Percentiles rank a stretch among this genome's conserved stretches.
Evolutionary conservation across 441 rosid species (phyloP).

Genomic region (Populus hybrid): DNA sequence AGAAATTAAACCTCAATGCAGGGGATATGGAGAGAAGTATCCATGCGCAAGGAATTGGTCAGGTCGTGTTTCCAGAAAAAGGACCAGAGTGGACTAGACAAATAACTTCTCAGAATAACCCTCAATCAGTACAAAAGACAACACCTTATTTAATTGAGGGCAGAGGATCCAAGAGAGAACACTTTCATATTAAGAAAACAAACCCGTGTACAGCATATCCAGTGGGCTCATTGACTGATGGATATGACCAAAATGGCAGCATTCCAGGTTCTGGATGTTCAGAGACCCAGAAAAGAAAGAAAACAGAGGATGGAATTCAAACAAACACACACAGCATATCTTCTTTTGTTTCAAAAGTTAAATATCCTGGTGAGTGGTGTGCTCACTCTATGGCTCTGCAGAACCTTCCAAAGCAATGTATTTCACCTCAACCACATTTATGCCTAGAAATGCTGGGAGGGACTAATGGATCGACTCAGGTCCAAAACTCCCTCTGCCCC

Average conservation of each 20-base stretch:
- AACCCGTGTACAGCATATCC: slow-evolving; percentile 27
- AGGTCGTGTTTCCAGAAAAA: slow-evolving; percentile 28
- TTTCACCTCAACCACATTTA: slow-evolving; percentile 18
- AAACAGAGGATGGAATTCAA: slow-evolving; percentile 34
- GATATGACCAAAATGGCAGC: slow-evolving; percentile 27
- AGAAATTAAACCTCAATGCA: slow-evolving; percentile 25
- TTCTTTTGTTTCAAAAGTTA: slow-evolving; percentile 24
- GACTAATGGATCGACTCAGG: slow-evolving; percentile 18
- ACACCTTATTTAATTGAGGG: slow-evolving; percentile 31
- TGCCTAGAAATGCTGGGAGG: slow-evolving; percentile 25
- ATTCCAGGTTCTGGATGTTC: slow-evolving; percentile 19
- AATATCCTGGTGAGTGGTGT: slow-evolving; percentile 29
- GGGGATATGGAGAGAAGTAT: slow-evolving; percentile 24
- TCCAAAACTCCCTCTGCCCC: slow-evolving; percentile 24
- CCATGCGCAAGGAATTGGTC: slow-evolving; percentile 31
- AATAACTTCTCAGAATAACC: slow-evolving; percentile 21
- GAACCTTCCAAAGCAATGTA: slow-evolving; percentile 26
- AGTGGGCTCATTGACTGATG: slow-evolving; percentile 23
- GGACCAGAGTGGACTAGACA: slow-evolving; percentile 33
- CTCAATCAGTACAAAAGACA: slow-evolving; percentile 31
- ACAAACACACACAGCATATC: slow-evolving; percentile 25
- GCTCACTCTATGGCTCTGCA: slow-evolving; percentile 21
- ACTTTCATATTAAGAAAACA: slow-evolving; percentile 34
- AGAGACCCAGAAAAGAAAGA: slow-evolving; percentile 47
- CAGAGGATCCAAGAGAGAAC: slow-evolving; percentile 51